Conservation (phyloP, 805 yeast genomes). For the Pichia heedii region DNA sequence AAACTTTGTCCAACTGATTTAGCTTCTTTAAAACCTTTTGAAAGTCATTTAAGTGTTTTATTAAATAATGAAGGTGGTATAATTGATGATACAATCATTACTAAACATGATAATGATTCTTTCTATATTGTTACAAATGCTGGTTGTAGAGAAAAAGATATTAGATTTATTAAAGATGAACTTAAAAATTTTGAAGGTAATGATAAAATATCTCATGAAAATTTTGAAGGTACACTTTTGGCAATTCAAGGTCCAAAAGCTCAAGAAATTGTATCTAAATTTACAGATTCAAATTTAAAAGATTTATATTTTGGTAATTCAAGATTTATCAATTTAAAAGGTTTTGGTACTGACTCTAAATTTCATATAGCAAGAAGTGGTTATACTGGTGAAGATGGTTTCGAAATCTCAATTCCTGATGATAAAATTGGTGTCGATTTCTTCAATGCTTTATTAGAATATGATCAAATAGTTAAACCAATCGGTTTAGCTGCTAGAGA, state of each 20-base stretch:
- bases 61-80: constrained; percentile 71
- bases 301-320: constrained; percentile 70
- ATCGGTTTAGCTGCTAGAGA: constrained; percentile 98
- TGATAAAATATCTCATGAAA: constrained; percentile 26
- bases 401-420: constrained; percentile 75
- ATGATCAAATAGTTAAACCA: constrained; percentile 54
- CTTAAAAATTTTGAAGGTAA: constrained; percentile 27
- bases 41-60: constrained; percentile 70
- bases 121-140: constrained; percentile 94
- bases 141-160: constrained; percentile 81
- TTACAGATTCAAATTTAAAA: constrained; percentile 49
- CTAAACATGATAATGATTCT: constrained; percentile 64
- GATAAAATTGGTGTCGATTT: constrained; percentile 46
- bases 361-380: constrained; percentile 91
- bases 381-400: constrained; percentile 98
- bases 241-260: constrained; percentile 95
- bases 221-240: constrained; percentile 64
- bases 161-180: constrained; percentile 50
- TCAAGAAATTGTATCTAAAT: constrained; percentile 51
- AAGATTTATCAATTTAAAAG: constrained; percentile 35
- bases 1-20: constrained; percentile 85
- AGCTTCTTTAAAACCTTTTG: constrained; percentile 41
- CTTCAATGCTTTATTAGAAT: constrained; percentile 46
- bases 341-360: constrained; percentile 31
- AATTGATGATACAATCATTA: constrained; percentile 85